Evolutionary conservation across 176 grass and related monocot species (phyloP), one percentile per base, ranked within the genome.

Genomic region (Oryza glaberrima): DNA sequence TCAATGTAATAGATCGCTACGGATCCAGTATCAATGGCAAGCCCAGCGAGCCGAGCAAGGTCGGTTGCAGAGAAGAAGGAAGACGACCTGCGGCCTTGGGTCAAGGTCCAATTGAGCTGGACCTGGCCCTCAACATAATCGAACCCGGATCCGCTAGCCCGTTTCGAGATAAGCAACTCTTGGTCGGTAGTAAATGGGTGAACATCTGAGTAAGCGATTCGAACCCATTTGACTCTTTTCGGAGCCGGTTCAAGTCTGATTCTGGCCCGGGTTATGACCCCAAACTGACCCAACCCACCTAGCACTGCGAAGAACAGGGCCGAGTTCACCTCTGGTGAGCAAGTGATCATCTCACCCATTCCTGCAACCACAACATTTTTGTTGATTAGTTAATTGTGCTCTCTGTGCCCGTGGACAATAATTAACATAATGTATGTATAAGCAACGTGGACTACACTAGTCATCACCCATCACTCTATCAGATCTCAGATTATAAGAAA

Each of bases 251-350:
- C 86, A 1, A 94, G 73, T 12, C 78, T 54, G 1, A 90, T 80
- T 22, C 88, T 82, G 64, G 88, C 88, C 32, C 85, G 40, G 30
- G 82, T 90, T 41, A 90, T 94, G 32, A 94, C 78, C 48, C 88
- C 92, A 11, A 90, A 83, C 46, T 94, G 92, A 11, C 92, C 86
- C 26, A 94, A 54, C 16, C 88, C 92, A 7, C 92, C 92, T 19
- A 90, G 30, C 3, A 30, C 82, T 3, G 28, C 82, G 6, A 80
- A 83, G 82, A 94, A 90, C 9, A 94, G 64, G 60, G 85, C 88
- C 9, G 78, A 3, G 70, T 69, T 78, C 28, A 4, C 36, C 10
- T 60, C 79, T 6, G 16, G 23, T 7, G 85, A 88, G 43, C 88
- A 94, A 4, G 74, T 90, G 15, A 88, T 28, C 32, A 41, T 77